Percentiles rank a stretch among this genome's conserved stretches.
phyloP scores from a whole-genome alignment of 2,329 filamentous ascomycete species.

The Botrytis pseudocinerea region DNA sequence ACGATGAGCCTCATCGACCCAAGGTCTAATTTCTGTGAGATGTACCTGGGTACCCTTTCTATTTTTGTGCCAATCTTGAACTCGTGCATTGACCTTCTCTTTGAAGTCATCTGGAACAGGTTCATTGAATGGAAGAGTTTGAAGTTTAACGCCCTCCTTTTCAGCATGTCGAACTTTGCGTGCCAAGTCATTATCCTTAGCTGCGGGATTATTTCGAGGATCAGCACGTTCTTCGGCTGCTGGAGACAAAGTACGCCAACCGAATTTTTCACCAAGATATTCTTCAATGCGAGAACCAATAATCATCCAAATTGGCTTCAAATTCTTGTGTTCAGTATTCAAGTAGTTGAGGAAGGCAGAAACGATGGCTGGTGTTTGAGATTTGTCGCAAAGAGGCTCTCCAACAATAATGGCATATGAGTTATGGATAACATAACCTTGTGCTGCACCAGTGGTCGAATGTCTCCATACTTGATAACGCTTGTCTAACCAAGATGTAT shows the following conservation, averaged over 20 bases:
- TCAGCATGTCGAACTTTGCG: constrained; percentile 84
- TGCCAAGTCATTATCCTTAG: constrained; percentile 72
- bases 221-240: constrained; percentile 87
- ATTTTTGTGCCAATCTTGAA: constrained; percentile 75
- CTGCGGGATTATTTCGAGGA: constrained; percentile 64
- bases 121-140: constrained; percentile 67
- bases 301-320: constrained; percentile 87
- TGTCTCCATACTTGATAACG: constrained; percentile 89
- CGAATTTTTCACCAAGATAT: constrained; percentile 74
- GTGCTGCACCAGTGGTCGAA: constrained; percentile 72
- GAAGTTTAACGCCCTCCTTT: constrained; percentile 79
- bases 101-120: constrained; percentile 66
- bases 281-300: constrained; percentile 78
- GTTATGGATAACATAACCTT: constrained; percentile 76
- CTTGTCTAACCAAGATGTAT: constrained; percentile 90
- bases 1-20: constrained; percentile 80
- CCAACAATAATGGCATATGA: constrained; percentile 84
- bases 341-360: constrained; percentile 73
- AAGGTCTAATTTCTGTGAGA: constrained; percentile 84
- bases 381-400: constrained; percentile 78
- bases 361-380: constrained; percentile 74
- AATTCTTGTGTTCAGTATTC: constrained; percentile 65
- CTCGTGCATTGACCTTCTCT: constrained; percentile 67
- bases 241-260: constrained; percentile 87
- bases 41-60: constrained; percentile 88